Conservation (phyloP, 371 early-diverging fungal species). For the Mucor circinelloides region DNA sequence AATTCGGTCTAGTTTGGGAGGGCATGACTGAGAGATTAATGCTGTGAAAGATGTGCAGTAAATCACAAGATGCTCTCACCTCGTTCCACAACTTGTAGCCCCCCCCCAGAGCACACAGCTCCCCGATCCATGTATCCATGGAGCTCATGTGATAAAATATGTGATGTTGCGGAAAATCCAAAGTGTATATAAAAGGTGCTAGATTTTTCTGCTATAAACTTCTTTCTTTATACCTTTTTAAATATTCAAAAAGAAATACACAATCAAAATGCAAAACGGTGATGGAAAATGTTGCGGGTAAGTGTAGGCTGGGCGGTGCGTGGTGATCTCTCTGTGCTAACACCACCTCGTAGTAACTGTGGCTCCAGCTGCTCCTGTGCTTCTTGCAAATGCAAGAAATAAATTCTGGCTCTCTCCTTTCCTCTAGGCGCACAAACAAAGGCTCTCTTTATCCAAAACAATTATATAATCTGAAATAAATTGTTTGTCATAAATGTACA, state of each 20-base stretch:
- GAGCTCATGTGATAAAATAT: not conserved
- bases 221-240: slow-evolving; percentile 58
- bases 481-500: not conserved
- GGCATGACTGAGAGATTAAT: slow-evolving; percentile 3
- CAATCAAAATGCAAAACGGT: slow-evolving; percentile 30
- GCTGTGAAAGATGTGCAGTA: not conserved
- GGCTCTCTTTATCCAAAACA: not conserved
- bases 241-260: slow-evolving; percentile 18
- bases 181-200: slow-evolving; percentile 8
- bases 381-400: slow-evolving; percentile 29
- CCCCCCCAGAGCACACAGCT: not conserved
- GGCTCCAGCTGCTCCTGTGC: slow-evolving; percentile 21
- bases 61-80: not conserved
- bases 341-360: slow-evolving; percentile 13
- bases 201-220: slow-evolving; percentile 47
- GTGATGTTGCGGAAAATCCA: not conserved
- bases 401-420: too few species aligned
- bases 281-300: slow-evolving; percentile 38
- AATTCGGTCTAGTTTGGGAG: not conserved
- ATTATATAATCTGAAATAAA: not conserved
- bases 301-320: not conserved
- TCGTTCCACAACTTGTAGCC: not conserved
- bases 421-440: not conserved
- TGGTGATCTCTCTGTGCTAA: not conserved
- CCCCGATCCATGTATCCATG: slow-evolving; percentile 6